phyloP scores from a whole-genome alignment of 169 alveolate species.

The Babesia ovis region DNA sequence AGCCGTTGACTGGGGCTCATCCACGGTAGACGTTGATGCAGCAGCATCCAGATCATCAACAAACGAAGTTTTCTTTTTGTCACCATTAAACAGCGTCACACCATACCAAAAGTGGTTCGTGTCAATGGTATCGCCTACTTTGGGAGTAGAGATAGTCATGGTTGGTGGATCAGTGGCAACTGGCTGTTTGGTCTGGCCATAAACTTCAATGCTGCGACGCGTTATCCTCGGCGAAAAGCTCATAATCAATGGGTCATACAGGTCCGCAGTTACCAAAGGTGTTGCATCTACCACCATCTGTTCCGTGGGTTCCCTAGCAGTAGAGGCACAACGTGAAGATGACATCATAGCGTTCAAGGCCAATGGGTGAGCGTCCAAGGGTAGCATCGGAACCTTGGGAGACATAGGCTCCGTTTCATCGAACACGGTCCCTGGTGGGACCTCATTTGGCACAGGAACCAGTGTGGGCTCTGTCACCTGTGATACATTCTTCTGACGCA shows the following conservation, averaged over 20 bases:
- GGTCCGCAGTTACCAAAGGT: constrained; percentile 14
- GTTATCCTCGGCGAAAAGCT: constrained; percentile 21
- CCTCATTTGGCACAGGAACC: neutral
- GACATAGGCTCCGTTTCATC: neutral
- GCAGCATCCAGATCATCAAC: neutral
- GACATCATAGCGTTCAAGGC: neutral
- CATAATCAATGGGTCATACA: constrained; percentile 36
- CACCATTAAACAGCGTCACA: neutral
- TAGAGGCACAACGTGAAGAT: neutral
- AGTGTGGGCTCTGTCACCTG: constrained; percentile 18
- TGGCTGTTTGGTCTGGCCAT: neutral
- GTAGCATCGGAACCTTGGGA: neutral
- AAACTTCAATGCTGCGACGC: neutral
- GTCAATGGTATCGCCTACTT: neutral
- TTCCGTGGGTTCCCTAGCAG: neutral
- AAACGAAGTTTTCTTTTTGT: neutral
- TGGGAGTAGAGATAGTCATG: neutral
- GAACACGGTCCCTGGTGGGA: neutral
- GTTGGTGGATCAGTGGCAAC: neutral
- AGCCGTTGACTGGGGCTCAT: constrained; percentile 1
- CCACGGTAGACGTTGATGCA: neutral
- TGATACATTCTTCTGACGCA: neutral
- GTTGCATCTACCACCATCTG: neutral
- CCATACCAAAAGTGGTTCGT: constrained; percentile 8
- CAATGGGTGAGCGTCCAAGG: constrained; percentile 4